A percentile compares a stretch with the other conserved stretches of the same genome.
Evolutionary conservation across 176 grass and related monocot genomes (phyloP).

Genomic region (Guadua angustifolia): DNA sequence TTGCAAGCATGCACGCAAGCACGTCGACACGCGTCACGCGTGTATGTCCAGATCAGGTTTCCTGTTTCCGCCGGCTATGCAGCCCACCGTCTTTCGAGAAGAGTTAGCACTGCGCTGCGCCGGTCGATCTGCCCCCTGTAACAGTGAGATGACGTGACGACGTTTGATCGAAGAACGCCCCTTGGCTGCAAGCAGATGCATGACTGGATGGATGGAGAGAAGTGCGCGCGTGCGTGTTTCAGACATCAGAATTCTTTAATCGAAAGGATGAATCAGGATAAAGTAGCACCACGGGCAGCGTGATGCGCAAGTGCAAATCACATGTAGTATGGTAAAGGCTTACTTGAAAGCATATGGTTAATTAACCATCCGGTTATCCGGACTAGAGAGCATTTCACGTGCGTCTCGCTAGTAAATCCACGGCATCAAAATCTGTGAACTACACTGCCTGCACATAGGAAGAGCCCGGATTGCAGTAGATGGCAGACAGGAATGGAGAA

Average conservation of each 20-base stretch:
- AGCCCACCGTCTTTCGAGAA: neutral
- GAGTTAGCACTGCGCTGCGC: neutral
- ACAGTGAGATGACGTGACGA: neutral
- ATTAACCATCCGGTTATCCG: neutral
- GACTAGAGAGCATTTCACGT: neutral
- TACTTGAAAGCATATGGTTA: neutral
- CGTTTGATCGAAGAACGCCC: neutral
- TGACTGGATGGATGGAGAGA: neutral
- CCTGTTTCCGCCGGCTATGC: neutral
- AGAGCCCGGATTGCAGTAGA: neutral
- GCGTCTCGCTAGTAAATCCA: neutral
- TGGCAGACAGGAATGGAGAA: neutral
- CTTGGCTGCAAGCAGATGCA: neutral
- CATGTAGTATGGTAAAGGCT: neutral
- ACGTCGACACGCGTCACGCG: neutral
- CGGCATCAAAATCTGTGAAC: neutral
- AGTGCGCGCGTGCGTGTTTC: neutral
- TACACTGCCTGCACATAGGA: neutral
- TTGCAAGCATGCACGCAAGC: too few relatives aligned
- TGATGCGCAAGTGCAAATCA: neutral
- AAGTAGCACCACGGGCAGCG: neutral
- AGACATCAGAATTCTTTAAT: neutral
- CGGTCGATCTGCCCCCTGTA: neutral
- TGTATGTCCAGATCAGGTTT: neutral
- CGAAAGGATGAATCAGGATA: neutral